These are phyloP conservation scores for Boletales sp. DNA, from an alignment of 768 basidiomycete species.

Conservation along the genomic window DNA sequence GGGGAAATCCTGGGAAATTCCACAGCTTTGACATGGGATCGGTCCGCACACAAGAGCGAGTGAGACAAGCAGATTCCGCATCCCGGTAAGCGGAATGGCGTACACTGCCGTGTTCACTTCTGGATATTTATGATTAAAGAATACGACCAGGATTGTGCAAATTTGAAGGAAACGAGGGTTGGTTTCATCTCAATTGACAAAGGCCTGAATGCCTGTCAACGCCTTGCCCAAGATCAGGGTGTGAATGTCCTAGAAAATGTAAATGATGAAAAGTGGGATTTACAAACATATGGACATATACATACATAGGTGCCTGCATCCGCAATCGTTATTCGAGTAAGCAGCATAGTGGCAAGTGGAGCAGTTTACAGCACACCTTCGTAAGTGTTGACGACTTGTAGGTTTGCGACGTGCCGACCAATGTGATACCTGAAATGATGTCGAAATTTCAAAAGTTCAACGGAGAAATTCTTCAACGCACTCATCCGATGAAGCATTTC, in stretches of 20 bases:
- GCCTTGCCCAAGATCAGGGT: constrained; percentile 93
- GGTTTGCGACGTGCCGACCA: constrained; percentile 89
- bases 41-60: too few relatives aligned
- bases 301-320: constrained; percentile 56
- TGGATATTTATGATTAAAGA: too few relatives aligned
- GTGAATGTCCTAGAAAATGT: constrained; percentile 67
- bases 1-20: too few relatives aligned
- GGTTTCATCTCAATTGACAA: constrained; percentile 48
- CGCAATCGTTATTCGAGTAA: constrained; percentile 2
- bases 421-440: constrained; percentile 69
- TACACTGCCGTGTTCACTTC: too few relatives aligned
- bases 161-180: background rate
- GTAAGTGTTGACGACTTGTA: constrained; percentile 96
- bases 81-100: too few relatives aligned
- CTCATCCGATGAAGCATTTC: constrained; percentile 94
- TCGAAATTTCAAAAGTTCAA: background rate
- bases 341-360: background rate
- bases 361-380: constrained; percentile 54
- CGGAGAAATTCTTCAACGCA: constrained; percentile 25
- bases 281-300: background rate
- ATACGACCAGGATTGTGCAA: background rate
- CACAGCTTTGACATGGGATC: too few relatives aligned
- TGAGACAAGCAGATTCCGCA: too few relatives aligned
- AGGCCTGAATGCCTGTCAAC: constrained; percentile 86
- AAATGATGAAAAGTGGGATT: constrained; percentile 4